Conservation (phyloP, 1,284 basidiomycete species). For the Fomitopsis betulina region DNA sequence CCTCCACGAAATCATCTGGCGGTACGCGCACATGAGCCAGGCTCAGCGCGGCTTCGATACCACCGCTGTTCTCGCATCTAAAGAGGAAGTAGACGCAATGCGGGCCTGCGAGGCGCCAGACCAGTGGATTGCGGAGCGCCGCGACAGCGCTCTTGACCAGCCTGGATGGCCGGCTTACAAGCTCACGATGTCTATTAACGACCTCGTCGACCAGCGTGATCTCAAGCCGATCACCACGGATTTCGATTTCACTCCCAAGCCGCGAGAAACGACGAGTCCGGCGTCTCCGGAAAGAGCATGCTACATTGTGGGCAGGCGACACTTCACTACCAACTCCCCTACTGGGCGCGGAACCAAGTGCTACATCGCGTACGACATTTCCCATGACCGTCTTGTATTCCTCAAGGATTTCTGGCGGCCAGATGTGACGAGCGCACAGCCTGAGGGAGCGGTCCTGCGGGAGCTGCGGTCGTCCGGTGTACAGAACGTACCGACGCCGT, state of each 20-base stretch:
- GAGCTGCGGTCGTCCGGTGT: neutral
- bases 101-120: neutral
- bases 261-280: too few species aligned
- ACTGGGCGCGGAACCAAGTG: neutral
- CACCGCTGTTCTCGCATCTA: neutral
- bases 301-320: neutral
- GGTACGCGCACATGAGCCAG: slow-evolving; percentile 7
- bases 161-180: slow-evolving; percentile 4
- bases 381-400: neutral
- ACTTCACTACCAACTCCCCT: neutral
- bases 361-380: slow-evolving; percentile 1
- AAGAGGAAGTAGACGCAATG: neutral
- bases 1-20: slow-evolving; percentile 12
- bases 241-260: too few species aligned
- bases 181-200: neutral
- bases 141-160: neutral
- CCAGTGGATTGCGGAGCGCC: neutral
- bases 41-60: slow-evolving; percentile 13
- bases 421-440: neutral
- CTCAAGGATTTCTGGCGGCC: slow-evolving; percentile 1
- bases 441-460: neutral
- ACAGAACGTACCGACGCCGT: slow-evolving; percentile 1
- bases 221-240: neutral
- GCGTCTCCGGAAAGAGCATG: too few species aligned
- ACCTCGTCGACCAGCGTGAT: neutral